Conservation (phyloP, 2,329 filamentous ascomycete genomes). For the Metarhizium sp. region DNA sequence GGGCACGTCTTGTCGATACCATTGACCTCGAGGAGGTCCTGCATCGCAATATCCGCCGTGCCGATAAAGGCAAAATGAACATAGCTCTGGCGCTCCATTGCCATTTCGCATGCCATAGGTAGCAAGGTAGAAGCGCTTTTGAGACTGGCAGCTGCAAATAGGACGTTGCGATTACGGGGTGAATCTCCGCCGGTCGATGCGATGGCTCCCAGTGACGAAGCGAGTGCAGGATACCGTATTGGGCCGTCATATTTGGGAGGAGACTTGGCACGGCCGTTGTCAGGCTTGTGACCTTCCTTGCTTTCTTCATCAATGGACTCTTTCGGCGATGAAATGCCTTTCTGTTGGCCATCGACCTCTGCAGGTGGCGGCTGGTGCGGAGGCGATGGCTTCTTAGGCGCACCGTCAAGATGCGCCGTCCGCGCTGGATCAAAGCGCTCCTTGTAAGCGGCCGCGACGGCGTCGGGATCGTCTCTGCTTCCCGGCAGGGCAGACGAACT, state of each 20-base stretch:
- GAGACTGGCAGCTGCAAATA: constrained; percentile 71
- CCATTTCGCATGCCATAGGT: constrained; percentile 84
- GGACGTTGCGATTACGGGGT: constrained; percentile 54
- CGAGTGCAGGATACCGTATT: constrained; percentile 59
- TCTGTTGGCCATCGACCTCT: background rate
- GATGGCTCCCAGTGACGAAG: constrained; percentile 51
- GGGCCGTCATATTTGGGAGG: constrained; percentile 51
- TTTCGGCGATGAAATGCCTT: background rate
- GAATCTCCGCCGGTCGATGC: constrained; percentile 41
- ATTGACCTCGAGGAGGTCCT: constrained; percentile 66
- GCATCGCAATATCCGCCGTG: constrained; percentile 57
- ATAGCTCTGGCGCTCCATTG: constrained; percentile 52
- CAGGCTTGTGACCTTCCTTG: background rate
- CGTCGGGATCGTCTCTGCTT: background rate
- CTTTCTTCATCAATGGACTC: background rate
- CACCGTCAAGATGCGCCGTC: background rate
- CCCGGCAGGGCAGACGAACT: background rate
- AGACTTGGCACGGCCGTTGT: background rate
- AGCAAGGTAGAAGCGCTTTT: constrained; percentile 64
- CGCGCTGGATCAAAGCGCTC: background rate
- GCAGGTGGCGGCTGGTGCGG: background rate
- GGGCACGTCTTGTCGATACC: constrained; percentile 65
- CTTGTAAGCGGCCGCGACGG: background rate
- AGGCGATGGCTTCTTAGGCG: background rate
- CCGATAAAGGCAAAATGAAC: constrained; percentile 81